Evolutionary conservation across 192 early-diverging fungal genomes (phyloP).

Genomic region (Gamsiella multidivaricata): DNA sequence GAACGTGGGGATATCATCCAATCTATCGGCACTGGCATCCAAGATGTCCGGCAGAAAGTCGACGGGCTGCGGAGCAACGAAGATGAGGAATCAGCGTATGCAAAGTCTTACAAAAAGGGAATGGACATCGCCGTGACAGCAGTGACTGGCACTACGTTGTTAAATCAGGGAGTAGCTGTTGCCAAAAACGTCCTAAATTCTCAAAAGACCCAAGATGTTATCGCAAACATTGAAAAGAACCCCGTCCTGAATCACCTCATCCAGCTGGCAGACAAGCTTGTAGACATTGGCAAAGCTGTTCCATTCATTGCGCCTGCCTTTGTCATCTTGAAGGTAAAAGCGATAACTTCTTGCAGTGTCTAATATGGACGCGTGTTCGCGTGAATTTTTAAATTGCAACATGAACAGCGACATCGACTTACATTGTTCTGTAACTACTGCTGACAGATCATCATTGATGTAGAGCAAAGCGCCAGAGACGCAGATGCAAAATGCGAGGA

Average conservation of each 20-base stretch:
- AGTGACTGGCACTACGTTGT: neutral
- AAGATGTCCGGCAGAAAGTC: conserved; percentile 21
- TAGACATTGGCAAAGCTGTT: conserved; percentile 55
- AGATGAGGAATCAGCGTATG: neutral
- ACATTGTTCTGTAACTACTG: no score
- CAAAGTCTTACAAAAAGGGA: conserved; percentile 12
- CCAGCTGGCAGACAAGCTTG: conserved; percentile 55
- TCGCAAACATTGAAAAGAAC: conserved; percentile 33
- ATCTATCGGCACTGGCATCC: conserved; percentile 10
- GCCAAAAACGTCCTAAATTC: conserved; percentile 11
- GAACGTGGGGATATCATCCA: neutral
- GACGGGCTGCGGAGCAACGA: neutral
- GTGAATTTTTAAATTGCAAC: neutral
- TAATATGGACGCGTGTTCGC: no score
- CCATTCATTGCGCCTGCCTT: conserved; percentile 67
- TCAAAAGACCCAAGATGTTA: neutral
- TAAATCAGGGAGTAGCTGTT: conserved; percentile 13
- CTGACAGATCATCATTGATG: conserved; percentile 59
- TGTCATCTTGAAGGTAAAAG: conserved; percentile 57
- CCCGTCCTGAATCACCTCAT: conserved; percentile 42
- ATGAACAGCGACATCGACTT: no score
- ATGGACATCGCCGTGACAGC: conserved; percentile 11
- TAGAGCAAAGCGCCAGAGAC: conserved; percentile 61
- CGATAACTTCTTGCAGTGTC: no score
- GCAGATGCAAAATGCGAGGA: conserved; percentile 63